Evolutionary conservation across 2,329 filamentous ascomycete species (phyloP), one percentile per base, ranked within the genome.

Genomic region (Whalleya microplaca): DNA sequence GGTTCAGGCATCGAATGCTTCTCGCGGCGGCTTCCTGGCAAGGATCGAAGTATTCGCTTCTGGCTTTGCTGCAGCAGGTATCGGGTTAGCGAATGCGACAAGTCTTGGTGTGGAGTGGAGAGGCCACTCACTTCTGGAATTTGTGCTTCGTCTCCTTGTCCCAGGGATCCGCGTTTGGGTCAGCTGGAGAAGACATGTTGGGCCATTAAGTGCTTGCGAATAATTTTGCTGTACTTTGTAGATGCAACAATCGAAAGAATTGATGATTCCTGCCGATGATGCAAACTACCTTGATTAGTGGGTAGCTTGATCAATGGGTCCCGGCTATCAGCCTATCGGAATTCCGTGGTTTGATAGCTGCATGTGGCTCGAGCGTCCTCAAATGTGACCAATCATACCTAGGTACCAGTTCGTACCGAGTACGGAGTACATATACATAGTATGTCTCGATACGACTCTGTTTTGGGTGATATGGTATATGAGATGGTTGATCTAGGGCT

Each of bases 1-100:
- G 85, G 71, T 92, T 88, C 70, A 99, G 78, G 70, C 95, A 99
- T 72, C 86, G 88, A 65, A 97, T 87, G 75, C 93, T 97, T 70
- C 84, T 84, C 64, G 89, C 80, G 7, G 95, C 94, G 4, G 92
- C 92, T 68, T 96, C 94, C 73, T 98, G 94, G 75, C 95, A 99
- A 1, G 95, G 95, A 69, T 99, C 95, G 73, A 91, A 92, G 77
- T 89, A 98, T 72, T 97, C 88, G 80, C 92, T 96, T 69, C 88
- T 85, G 53, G 82, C 83, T 80, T 98, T 98, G 65, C 94, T 96
- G 68, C 58, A 41, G 19, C 21, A 27, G 37, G 44, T 20, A 41
- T 53, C 47, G 45, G 21, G 8, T 19, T 43, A 53, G 18, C 20
- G 32, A 48, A 45, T n/a, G 41, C 29, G 47, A 46, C 37, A 19